Percentiles rank a stretch among this genome's conserved stretches.
phyloP scores from a whole-genome alignment of 208 protist genomes.

The Trypanosoma melophagium region DNA sequence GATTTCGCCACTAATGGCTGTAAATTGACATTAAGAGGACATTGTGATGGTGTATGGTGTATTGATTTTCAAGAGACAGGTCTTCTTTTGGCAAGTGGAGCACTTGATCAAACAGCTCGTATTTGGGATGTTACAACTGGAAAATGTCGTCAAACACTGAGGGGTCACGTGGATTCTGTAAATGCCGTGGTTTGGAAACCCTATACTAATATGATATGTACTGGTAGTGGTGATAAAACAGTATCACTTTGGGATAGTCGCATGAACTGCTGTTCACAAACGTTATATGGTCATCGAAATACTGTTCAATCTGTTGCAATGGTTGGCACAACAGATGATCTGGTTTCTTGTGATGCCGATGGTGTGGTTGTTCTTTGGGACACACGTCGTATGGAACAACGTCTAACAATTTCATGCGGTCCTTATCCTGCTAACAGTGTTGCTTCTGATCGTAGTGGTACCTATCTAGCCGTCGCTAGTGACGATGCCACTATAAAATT shows the following conservation, averaged over 20 bases:
- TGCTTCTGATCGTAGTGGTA: slow-evolving; percentile 65
- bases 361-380: slow-evolving; percentile 91
- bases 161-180: slow-evolving; percentile 94
- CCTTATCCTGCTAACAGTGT: slow-evolving; percentile 76
- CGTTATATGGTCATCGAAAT: slow-evolving; percentile 95
- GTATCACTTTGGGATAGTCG: slow-evolving; percentile 96
- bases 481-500: slow-evolving; percentile 95
- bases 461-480: slow-evolving; percentile 88
- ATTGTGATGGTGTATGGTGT: slow-evolving; percentile 95
- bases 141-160: slow-evolving; percentile 90
- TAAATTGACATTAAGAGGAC: slow-evolving; percentile 84
- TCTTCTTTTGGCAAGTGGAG: slow-evolving; percentile 88
- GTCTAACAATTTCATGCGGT: slow-evolving; percentile 55
- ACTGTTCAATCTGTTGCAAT: slow-evolving; percentile 82
- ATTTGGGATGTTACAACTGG: slow-evolving; percentile 92
- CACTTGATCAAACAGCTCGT: slow-evolving; percentile 94
- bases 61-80: slow-evolving; percentile 94
- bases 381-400: slow-evolving; percentile 66
- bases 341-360: slow-evolving; percentile 94
- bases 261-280: slow-evolving; percentile 91
- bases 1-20: slow-evolving; percentile 92
- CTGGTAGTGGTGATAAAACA: slow-evolving; percentile 95
- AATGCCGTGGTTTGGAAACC: slow-evolving; percentile 93
- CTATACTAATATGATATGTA: slow-evolving; percentile 93
- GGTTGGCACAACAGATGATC: slow-evolving; percentile 30